These are phyloP conservation scores for Dimocarpus longan DNA, from an alignment of 345 rosid genomes.

Conservation along the genomic window DNA sequence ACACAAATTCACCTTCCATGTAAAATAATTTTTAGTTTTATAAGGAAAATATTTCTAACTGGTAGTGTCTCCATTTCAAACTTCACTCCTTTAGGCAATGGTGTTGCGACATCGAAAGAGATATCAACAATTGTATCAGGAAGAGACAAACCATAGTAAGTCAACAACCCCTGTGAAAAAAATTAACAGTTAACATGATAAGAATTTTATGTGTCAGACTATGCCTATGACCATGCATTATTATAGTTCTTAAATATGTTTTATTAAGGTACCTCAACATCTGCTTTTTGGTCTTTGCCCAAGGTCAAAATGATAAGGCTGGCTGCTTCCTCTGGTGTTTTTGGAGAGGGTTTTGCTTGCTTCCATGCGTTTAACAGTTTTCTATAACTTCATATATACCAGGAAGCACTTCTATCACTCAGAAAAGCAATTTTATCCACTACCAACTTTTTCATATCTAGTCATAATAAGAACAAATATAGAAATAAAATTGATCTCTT, in stretches of 20 bases:
- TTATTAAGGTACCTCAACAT: conserved; percentile 68
- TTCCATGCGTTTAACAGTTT: conserved; percentile 82
- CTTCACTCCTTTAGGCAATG: conserved; percentile 55
- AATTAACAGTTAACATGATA: background rate
- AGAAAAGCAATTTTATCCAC: background rate
- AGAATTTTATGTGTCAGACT: background rate
- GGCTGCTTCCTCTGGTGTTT: conserved; percentile 70
- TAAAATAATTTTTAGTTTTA: background rate
- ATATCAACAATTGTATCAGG: conserved; percentile 40
- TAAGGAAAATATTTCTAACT: conserved; percentile 35
- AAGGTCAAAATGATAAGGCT: conserved; percentile 62
- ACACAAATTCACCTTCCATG: background rate
- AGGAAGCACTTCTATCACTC: background rate
- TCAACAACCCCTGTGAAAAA: conserved; percentile 58
- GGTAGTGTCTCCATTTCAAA: conserved; percentile 74
- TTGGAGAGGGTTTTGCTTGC: conserved; percentile 74
- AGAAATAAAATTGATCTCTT: background rate
- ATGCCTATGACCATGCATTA: background rate
- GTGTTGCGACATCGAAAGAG: conserved; percentile 40
- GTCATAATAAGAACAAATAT: background rate
- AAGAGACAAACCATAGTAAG: conserved; percentile 78
- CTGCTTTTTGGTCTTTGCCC: conserved; percentile 63
- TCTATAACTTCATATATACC: conserved; percentile 60
- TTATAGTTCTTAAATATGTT: background rate
- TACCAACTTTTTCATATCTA: background rate